Evolutionary conservation across 2,329 filamentous ascomycete species (phyloP).

Genomic region (Botrytis medusae): DNA sequence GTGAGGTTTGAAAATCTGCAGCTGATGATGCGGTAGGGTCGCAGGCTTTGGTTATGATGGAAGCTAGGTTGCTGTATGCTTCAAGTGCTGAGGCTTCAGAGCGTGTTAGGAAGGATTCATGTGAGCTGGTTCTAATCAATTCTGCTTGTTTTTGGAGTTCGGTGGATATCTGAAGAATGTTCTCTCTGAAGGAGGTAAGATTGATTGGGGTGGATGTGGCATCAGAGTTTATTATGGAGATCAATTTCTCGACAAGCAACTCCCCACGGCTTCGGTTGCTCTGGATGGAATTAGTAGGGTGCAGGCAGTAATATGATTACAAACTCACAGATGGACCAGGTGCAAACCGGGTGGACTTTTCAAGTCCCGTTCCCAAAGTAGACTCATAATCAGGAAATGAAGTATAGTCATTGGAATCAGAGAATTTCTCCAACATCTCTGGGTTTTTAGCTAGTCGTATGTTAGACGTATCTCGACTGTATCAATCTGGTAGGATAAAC

Average conservation of each 20-base stretch:
- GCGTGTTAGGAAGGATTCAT: conserved; percentile 25
- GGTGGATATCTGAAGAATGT: neutral
- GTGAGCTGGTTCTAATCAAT: neutral
- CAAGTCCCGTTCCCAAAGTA: conserved; percentile 29
- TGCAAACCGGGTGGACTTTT: conserved; percentile 32
- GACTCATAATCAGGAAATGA: conserved; percentile 40
- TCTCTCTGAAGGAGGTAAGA: neutral
- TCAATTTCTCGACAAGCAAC: conserved; percentile 30
- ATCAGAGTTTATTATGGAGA: conserved; percentile 26
- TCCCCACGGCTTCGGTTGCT: conserved; percentile 29
- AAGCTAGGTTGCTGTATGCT: conserved; percentile 29
- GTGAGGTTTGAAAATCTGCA: conserved; percentile 16
- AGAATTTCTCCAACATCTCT: conserved; percentile 23
- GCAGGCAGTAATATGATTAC: neutral
- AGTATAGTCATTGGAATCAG: conserved; percentile 37
- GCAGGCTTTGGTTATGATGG: conserved; percentile 29
- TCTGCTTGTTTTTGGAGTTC: conserved; percentile 10
- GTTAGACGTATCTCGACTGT: neutral
- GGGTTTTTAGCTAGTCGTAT: conserved; percentile 13
- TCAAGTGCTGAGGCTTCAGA: conserved; percentile 28
- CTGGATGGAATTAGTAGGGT: conserved; percentile 28
- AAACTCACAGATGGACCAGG: conserved; percentile 35
- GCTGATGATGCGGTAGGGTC: conserved; percentile 24
- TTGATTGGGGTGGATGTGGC: neutral
- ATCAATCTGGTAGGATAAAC: conserved; percentile 7